These are phyloP conservation scores for Toxicodendron radicans DNA, from an alignment of 345 rosid genomes.

Conservation along the genomic window DNA sequence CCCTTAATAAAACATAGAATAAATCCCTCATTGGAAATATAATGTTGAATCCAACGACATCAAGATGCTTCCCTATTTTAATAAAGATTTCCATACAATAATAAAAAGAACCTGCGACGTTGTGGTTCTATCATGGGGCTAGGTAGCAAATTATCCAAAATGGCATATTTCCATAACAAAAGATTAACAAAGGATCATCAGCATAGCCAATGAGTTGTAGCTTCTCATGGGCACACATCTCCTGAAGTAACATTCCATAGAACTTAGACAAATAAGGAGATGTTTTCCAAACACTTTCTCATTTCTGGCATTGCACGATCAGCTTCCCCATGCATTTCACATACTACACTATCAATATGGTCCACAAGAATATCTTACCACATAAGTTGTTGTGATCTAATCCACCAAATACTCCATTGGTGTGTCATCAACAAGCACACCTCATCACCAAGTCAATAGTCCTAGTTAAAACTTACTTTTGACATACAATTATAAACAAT, in stretches of 20 bases:
- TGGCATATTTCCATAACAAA: neutral
- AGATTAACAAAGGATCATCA: neutral
- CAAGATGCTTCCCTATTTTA: neutral
- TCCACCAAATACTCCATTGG: neutral
- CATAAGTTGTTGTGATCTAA: neutral
- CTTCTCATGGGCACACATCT: neutral
- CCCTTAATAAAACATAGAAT: neutral
- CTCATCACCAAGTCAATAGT: neutral
- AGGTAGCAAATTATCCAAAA: neutral
- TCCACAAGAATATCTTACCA: neutral
- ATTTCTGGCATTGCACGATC: neutral
- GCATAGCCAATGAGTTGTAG: neutral
- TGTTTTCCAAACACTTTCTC: neutral
- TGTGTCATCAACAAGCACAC: neutral
- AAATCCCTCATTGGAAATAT: neutral
- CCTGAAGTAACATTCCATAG: neutral
- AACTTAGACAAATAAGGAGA: no score
- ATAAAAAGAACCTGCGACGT: neutral
- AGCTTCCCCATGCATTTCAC: neutral
- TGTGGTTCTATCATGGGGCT: neutral
- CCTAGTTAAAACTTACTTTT: neutral
- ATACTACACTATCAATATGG: neutral
- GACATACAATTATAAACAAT: neutral
- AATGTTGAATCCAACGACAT: neutral
- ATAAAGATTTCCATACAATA: conserved; percentile 4